phyloP scores from a whole-genome alignment of 2,329 filamentous ascomycete species.

The Metarhizium anisopliae region DNA sequence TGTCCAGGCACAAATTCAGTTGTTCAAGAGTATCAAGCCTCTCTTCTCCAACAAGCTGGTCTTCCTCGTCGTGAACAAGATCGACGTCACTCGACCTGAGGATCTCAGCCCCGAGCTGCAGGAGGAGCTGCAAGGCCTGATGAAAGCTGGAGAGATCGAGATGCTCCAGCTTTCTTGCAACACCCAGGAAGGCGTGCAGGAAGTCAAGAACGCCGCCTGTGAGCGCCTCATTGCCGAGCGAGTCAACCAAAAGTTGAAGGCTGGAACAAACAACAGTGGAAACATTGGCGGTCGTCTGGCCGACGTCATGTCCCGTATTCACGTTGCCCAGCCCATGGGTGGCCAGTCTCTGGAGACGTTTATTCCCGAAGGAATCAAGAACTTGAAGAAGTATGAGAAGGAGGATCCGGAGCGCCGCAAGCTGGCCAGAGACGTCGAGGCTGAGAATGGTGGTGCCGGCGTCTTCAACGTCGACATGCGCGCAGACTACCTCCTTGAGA shows the following conservation, averaged over 20 bases:
- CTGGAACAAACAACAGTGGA: slow-evolving; percentile 69
- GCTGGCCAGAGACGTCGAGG: slow-evolving; percentile 80
- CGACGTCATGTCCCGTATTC: slow-evolving; percentile 87
- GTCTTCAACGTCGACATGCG: slow-evolving; percentile 93
- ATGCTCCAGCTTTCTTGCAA: slow-evolving; percentile 90
- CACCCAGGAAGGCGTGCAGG: slow-evolving; percentile 86
- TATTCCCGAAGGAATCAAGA: slow-evolving; percentile 78
- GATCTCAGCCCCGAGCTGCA: slow-evolving; percentile 75
- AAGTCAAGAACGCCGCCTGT: slow-evolving; percentile 90
- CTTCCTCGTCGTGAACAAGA: slow-evolving; percentile 97
- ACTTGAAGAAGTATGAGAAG: slow-evolving; percentile 82
- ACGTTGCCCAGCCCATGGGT: slow-evolving; percentile 89
- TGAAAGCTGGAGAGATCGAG: slow-evolving; percentile 85
- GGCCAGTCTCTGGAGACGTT: slow-evolving; percentile 71
- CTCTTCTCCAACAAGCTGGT: slow-evolving; percentile 96
- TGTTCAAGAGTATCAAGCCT: slow-evolving; percentile 95
- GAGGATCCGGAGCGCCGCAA: slow-evolving; percentile 73
- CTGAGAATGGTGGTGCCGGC: slow-evolving; percentile 86
- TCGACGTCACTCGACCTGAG: slow-evolving; percentile 80
- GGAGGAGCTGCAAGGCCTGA: slow-evolving; percentile 65
- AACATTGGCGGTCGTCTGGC: slow-evolving; percentile 72
- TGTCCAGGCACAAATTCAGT: slow-evolving; percentile 81
- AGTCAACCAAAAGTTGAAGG: slow-evolving; percentile 93
- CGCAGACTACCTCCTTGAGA: slow-evolving; percentile 77
- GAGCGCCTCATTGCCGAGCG: slow-evolving; percentile 87